Percentiles rank a stretch among this genome's conserved stretches.
Conservation (phyloP, 495 filamentous ascomycete species). For the Astrocystis sublimbata region DNA sequence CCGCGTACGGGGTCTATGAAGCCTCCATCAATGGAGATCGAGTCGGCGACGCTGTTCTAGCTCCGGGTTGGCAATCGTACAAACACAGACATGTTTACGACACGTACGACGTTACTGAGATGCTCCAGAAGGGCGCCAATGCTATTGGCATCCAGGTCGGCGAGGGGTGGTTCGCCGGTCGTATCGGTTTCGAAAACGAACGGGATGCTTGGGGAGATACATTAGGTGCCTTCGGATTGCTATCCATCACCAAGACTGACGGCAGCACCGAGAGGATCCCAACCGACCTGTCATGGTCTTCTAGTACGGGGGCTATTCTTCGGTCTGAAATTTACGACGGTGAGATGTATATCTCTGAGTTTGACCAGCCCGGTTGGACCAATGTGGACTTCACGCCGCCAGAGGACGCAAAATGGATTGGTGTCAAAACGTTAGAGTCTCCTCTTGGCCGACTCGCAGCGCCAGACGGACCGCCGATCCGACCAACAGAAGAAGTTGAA, state of each 20-base stretch:
- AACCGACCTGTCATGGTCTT: conserved; percentile 49
- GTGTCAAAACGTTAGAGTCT: conserved; percentile 28
- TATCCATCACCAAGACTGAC: conserved; percentile 33
- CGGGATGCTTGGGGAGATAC: conserved; percentile 49
- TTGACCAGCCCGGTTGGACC: conserved; percentile 30
- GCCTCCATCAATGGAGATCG: conserved; percentile 49
- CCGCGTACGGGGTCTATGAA: conserved; percentile 52
- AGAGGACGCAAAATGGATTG: conserved; percentile 27
- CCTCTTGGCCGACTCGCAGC: conserved; percentile 31
- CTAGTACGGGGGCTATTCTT: conserved; percentile 41
- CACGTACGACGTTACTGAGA: conserved; percentile 50
- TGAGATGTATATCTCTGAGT: conserved; percentile 47
- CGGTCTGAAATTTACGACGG: conserved; percentile 57
- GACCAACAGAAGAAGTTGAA: conserved; percentile 35
- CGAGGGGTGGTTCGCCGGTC: conserved; percentile 57
- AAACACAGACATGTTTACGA: conserved; percentile 52
- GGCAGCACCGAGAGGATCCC: conserved; percentile 29
- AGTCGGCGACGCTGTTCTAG: conserved; percentile 45
- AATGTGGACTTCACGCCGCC: conserved; percentile 22
- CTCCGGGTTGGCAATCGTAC: conserved; percentile 59
- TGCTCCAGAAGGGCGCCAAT: conserved; percentile 41
- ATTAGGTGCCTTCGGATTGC: conserved; percentile 46
- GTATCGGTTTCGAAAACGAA: conserved; percentile 44
- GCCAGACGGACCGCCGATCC: conserved; percentile 45
- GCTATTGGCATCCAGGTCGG: conserved; percentile 51